phyloP scores from a whole-genome alignment of 2,329 filamentous ascomycete genomes.

The Thermochaetoides dissita region DNA sequence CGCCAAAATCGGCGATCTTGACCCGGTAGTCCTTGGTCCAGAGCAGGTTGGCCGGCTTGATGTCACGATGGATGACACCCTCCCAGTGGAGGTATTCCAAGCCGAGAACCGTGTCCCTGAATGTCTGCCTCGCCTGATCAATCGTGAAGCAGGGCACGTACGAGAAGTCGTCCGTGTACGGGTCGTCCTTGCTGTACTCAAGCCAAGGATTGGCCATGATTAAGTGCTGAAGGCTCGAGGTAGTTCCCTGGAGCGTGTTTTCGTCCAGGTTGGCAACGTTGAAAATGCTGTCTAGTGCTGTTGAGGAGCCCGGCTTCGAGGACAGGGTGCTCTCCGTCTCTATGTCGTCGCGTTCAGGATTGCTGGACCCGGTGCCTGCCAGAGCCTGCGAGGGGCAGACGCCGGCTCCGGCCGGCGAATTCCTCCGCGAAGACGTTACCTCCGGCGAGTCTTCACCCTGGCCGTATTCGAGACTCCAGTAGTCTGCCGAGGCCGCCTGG shows the following conservation, averaged over 20 bases:
- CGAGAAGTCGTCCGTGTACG: constrained; percentile 73
- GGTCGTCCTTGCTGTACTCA: constrained; percentile 48
- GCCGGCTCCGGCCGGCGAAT: constrained; percentile 27
- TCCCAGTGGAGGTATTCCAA: constrained; percentile 87
- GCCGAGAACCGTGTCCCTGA: constrained; percentile 84
- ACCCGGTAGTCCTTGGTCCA: constrained; percentile 74
- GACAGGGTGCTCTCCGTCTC: constrained; percentile 39
- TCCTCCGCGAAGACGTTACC: constrained; percentile 28
- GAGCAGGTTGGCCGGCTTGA: constrained; percentile 80
- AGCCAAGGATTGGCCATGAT: constrained; percentile 54
- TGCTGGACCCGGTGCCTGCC: constrained; percentile 26
- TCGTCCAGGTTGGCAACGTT: constrained; percentile 56
- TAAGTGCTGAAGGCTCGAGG: constrained; percentile 41
- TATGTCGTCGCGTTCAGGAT: constrained; percentile 33
- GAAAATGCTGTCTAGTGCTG: constrained; percentile 63
- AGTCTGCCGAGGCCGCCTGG: constrained; percentile 42
- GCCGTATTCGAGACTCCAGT: constrained; percentile 78
- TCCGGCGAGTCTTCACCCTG: constrained; percentile 39
- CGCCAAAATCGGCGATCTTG: constrained; percentile 97
- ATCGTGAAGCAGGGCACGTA: constrained; percentile 91
- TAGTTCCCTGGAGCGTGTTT: constrained; percentile 46
- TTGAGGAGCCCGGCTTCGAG: constrained; percentile 36
- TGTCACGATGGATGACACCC: constrained; percentile 71
- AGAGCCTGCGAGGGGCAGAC: constrained; percentile 14
- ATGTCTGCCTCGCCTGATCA: constrained; percentile 65